Conservation (phyloP, 2,329 filamentous ascomycete species). For the Aspergillus texensis region DNA sequence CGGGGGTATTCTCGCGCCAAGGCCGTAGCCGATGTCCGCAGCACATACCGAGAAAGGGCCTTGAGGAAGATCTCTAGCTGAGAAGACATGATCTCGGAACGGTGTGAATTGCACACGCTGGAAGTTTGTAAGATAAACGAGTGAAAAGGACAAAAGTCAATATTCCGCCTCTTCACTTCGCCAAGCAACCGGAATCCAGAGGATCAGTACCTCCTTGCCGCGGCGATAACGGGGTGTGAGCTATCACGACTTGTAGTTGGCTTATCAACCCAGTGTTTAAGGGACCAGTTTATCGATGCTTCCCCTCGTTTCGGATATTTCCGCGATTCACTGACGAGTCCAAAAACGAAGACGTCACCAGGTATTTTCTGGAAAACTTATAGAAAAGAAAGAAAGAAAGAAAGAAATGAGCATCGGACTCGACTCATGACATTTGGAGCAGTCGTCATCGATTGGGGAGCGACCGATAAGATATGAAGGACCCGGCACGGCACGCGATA, state of each 20-base stretch:
- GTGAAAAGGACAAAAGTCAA: not conserved
- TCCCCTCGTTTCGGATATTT: not conserved
- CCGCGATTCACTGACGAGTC: not conserved
- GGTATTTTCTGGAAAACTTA: not conserved
- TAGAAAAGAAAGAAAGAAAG: not conserved
- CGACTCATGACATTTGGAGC: not conserved
- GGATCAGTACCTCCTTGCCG: not conserved
- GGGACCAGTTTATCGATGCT: not conserved
- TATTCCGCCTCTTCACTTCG: not conserved
- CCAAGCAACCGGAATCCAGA: not conserved
- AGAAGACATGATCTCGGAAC: conserved; percentile 27
- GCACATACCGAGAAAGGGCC: conserved; percentile 46
- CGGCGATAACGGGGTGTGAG: not conserved
- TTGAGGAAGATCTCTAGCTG: conserved; percentile 41
- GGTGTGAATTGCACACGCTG: not conserved
- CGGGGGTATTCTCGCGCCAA: not conserved
- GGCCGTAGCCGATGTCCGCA: conserved; percentile 1
- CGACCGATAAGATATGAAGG: conserved; percentile 28
- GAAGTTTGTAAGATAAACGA: not conserved
- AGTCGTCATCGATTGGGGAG: not conserved
- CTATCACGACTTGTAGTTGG: not conserved
- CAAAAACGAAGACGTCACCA: not conserved
- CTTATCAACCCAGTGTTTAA: not conserved
- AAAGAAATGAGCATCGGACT: not conserved
- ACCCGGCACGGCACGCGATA: conserved; percentile 19